These are phyloP conservation scores for Agaricus sinodeliciosus DNA, from an alignment of 768 basidiomycete species.

Conservation along the genomic window DNA sequence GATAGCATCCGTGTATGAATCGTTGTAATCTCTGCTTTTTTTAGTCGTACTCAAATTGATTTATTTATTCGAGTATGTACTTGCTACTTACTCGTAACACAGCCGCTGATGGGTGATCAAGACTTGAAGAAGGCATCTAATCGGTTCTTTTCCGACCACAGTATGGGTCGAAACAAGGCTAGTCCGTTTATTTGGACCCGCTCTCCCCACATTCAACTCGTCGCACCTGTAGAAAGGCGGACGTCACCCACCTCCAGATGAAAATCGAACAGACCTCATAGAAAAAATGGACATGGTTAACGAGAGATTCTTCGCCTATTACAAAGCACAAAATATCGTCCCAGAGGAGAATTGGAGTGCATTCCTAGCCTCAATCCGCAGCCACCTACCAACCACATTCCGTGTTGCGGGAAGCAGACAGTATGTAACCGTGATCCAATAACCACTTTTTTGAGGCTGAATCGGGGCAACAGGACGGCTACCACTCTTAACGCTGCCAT, in stretches of 20 bases:
- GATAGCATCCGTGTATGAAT: too few species aligned
- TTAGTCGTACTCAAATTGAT: too few species aligned
- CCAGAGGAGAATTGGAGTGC: conserved; percentile 72
- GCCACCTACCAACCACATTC: conserved; percentile 89
- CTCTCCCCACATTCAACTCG: not conserved
- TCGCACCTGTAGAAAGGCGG: conserved; percentile 4
- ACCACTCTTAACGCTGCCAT: conserved; percentile 78
- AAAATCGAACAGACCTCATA: conserved; percentile 42
- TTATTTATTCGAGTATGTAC: too few species aligned
- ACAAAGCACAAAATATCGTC: conserved; percentile 71
- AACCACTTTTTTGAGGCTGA: conserved; percentile 7
- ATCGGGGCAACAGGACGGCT: conserved; percentile 38
- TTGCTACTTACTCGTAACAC: too few species aligned
- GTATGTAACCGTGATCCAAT: conserved; percentile 34
- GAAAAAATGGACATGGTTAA: conserved; percentile 65
- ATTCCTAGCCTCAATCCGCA: conserved; percentile 59
- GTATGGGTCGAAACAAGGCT: conserved; percentile 10
- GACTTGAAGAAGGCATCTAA: conserved; percentile 1
- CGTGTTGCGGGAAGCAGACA: conserved; percentile 83
- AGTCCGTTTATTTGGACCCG: not conserved
- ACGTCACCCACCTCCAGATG: conserved; percentile 11
- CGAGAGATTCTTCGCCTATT: conserved; percentile 60
- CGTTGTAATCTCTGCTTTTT: too few species aligned
- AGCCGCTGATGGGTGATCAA: conserved; percentile 7
- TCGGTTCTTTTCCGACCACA: not conserved